A percentile compares a stretch with the other conserved stretches of the same genome.
phyloP scores from a whole-genome alignment of 345 rosid genomes.

The Clarkia xantiana region DNA sequence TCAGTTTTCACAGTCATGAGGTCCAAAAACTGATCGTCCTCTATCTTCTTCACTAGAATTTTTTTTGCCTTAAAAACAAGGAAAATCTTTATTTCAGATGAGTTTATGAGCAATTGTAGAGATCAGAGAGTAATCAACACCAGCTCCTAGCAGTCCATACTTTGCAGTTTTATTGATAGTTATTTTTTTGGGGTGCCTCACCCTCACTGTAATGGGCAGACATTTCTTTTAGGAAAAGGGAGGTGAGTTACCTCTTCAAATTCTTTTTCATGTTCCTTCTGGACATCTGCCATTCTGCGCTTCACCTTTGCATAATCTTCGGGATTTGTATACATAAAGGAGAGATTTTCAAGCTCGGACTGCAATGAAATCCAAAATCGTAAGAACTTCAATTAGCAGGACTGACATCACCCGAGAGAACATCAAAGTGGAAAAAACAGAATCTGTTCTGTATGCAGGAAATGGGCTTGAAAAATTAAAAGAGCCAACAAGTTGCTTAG shows the following conservation, averaged over 20 bases:
- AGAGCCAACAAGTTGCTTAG: no score
- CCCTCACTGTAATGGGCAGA: no score
- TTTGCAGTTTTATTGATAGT: no score
- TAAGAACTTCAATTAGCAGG: constrained; percentile 1
- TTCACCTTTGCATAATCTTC: constrained; percentile 77
- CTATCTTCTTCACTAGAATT: constrained; percentile 78
- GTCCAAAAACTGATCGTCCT: constrained; percentile 85
- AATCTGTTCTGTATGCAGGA: no score
- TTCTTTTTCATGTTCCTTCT: constrained; percentile 80
- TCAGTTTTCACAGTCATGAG: constrained; percentile 74
- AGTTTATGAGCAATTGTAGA: no score
- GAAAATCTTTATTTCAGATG: not conserved
- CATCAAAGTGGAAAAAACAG: no score
- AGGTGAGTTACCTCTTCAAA: constrained; percentile 46
- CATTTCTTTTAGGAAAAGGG: not conserved
- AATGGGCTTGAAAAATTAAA: no score
- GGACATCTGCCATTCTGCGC: constrained; percentile 70
- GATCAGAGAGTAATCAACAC: no score
- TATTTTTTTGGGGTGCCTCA: no score
- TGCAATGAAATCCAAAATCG: constrained; percentile 23
- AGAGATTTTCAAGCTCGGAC: constrained; percentile 92
- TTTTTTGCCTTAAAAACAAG: constrained; percentile 54
- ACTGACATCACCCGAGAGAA: no score
- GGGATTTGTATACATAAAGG: constrained; percentile 86
- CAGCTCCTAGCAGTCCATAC: no score